Base-by-base conservation (phyloP, 2,329 filamentous ascomycete genomes). In the Microcera coccophila region DNA sequence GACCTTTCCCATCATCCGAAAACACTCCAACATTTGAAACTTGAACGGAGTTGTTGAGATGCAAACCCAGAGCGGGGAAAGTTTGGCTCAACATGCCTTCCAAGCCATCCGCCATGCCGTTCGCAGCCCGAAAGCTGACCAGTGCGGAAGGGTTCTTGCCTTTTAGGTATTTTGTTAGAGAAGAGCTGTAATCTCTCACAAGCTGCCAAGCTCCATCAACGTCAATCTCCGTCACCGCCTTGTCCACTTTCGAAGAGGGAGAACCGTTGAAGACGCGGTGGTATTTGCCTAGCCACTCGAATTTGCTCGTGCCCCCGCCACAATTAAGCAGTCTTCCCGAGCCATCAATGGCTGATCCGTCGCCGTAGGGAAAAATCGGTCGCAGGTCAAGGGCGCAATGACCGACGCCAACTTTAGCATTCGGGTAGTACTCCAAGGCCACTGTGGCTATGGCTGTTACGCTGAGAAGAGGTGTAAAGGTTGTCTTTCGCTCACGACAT, bases 401-500 rank as follows among this genome's bases (percentile, higher is more conserved):
- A 1, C 42, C 35, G 0, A 45, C 37, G 11, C 45, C 50, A 3
- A 60, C 41, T 31, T 51, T 54, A 1, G 57, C 57, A 5, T 55
- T 37, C 0, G 54, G 57, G 19, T 56, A 60, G 14, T 43, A 49
- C 14, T 60, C 57, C 10, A 24, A 43, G 1, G 48, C 48, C 4
- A 59, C 35, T 1, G 54, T 49, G 22, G 40, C 40, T 2, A 41
- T 16, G 4, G 49, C n/a, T 36, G 51, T 38, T 2, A 45, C 38
- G 1, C 41, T 45, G 2, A 60, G 20, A 1, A 60, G 41, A 1
- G 57, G 54, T 1, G 57, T 60, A 11, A 60, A 57, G 0, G 49
- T 60, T 5, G 50, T 47, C 1, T 50, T 36, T 8, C 48, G 26
- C 11, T 38, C 39, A 3, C 55, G 57, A 18, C 57, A 60, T 2